Conservation (phyloP, 2,329 filamentous ascomycete species). For the Cladophialophora carrionii region DNA sequence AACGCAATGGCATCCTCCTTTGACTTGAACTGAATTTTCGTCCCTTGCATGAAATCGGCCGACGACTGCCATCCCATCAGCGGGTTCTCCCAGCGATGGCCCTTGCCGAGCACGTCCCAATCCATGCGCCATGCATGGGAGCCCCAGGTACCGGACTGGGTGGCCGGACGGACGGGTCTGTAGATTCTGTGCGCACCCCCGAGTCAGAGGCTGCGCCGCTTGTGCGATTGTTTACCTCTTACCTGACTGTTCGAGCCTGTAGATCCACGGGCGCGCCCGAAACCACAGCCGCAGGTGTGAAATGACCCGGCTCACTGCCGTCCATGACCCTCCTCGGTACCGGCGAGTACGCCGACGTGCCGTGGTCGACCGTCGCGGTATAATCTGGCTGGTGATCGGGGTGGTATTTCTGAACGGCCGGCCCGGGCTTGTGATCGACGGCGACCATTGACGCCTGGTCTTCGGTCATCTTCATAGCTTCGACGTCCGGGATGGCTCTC, state of each 20-base stretch:
- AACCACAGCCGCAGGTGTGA: constrained; percentile 78
- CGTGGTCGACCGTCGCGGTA: constrained; percentile 77
- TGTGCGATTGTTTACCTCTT: constrained; percentile 44
- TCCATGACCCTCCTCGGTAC: constrained; percentile 88
- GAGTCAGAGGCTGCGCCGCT: background rate
- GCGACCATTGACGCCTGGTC: constrained; percentile 51
- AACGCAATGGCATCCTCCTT: constrained; percentile 96
- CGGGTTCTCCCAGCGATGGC: constrained; percentile 97
- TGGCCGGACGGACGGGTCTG: constrained; percentile 88
- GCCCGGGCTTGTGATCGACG: constrained; percentile 45
- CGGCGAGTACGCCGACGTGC: constrained; percentile 87
- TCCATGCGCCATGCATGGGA: constrained; percentile 92
- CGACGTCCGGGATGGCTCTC: constrained; percentile 50
- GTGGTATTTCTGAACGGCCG: constrained; percentile 55
- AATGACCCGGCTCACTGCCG: constrained; percentile 77
- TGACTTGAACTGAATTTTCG: constrained; percentile 81
- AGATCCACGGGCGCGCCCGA: constrained; percentile 93
- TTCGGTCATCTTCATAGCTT: constrained; percentile 47
- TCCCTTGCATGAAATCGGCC: constrained; percentile 92
- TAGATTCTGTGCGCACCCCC: constrained; percentile 71
- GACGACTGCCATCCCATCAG: constrained; percentile 99
- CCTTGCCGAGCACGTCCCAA: constrained; percentile 91
- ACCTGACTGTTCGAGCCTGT: constrained; percentile 92
- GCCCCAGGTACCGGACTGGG: constrained; percentile 89
- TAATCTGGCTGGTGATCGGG: constrained; percentile 78